These are phyloP conservation scores for Chenopodium album DNA, from an alignment of 148 eudicot species.

Conservation along the genomic window DNA sequence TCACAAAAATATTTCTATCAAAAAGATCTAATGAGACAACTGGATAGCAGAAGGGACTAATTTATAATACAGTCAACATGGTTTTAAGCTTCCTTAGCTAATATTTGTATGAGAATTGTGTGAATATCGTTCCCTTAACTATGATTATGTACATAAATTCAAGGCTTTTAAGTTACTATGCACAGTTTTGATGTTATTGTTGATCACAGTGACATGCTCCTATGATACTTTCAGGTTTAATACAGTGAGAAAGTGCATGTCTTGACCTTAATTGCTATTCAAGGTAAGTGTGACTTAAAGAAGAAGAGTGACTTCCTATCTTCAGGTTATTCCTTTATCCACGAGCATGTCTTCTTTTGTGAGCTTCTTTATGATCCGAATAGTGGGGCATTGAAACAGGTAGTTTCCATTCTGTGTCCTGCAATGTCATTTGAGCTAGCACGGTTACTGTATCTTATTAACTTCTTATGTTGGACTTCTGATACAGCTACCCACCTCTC, in stretches of 20 bases:
- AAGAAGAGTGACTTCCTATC: constrained; percentile 63
- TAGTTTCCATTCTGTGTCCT: constrained; percentile 9
- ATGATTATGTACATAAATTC: too few species aligned
- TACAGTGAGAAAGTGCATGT: constrained; percentile 67
- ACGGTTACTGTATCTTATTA: too few species aligned
- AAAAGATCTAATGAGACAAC: too few species aligned
- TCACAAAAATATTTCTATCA: too few species aligned
- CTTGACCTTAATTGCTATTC: constrained; percentile 45
- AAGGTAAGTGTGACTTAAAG: constrained; percentile 82
- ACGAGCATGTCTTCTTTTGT: constrained; percentile 79
- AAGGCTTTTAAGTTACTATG: too few species aligned
- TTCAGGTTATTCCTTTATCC: constrained; percentile 42
- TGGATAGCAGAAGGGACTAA: too few species aligned
- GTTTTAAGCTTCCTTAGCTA: too few species aligned
- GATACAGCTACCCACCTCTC: not conserved
- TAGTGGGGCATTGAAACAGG: constrained; percentile 86
- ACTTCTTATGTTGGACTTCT: not conserved
- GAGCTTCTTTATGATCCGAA: constrained; percentile 73
- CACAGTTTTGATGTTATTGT: too few species aligned
- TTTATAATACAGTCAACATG: too few species aligned
- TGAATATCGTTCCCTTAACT: too few species aligned
- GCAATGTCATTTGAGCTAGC: constrained; percentile 30
- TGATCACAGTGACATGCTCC: too few species aligned
- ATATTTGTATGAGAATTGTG: too few species aligned
- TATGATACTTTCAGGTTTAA: constrained; percentile 54